Percentiles rank a stretch among this genome's conserved stretches.
Evolutionary conservation across 1,284 basidiomycete species (phyloP).

Genomic region (Puccinia horiana): DNA sequence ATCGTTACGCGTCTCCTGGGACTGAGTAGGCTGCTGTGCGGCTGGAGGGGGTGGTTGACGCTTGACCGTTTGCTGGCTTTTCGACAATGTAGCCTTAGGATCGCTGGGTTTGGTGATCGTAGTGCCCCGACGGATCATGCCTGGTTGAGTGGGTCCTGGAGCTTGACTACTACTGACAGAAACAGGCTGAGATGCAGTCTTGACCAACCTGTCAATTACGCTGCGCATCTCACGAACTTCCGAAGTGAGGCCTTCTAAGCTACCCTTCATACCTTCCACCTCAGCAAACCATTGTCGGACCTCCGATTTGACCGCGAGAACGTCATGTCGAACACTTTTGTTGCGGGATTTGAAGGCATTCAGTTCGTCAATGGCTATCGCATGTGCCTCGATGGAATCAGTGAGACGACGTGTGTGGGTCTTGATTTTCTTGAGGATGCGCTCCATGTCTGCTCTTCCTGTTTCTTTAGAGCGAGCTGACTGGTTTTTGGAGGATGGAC

Average conservation of each 20-base stretch:
- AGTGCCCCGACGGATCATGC: conserved; percentile 26
- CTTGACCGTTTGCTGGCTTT: conserved; percentile 40
- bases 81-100: conserved; percentile 16
- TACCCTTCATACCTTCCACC: conserved; percentile 30
- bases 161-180: not conserved
- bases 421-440: conserved; percentile 35
- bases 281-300: conserved; percentile 33
- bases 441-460: conserved; percentile 14
- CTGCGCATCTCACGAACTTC: conserved; percentile 39
- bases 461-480: not conserved
- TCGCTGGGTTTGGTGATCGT: not conserved
- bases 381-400: conserved; percentile 40
- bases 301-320: conserved; percentile 26
- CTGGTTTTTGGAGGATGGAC: not conserved
- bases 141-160: conserved; percentile 4
- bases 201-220: conserved; percentile 31
- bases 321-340: conserved; percentile 24
- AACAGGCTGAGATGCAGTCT: not conserved
- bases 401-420: conserved; percentile 18
- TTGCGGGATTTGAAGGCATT: conserved; percentile 26
- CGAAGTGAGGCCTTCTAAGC: conserved; percentile 37
- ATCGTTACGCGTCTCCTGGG: conserved; percentile 7
- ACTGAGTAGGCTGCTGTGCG: conserved; percentile 23
- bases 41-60: not conserved
- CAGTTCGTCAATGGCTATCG: conserved; percentile 40